Evolutionary conservation across 768 basidiomycete species (phyloP).

Genomic region (Rhizopogon roseolus): DNA sequence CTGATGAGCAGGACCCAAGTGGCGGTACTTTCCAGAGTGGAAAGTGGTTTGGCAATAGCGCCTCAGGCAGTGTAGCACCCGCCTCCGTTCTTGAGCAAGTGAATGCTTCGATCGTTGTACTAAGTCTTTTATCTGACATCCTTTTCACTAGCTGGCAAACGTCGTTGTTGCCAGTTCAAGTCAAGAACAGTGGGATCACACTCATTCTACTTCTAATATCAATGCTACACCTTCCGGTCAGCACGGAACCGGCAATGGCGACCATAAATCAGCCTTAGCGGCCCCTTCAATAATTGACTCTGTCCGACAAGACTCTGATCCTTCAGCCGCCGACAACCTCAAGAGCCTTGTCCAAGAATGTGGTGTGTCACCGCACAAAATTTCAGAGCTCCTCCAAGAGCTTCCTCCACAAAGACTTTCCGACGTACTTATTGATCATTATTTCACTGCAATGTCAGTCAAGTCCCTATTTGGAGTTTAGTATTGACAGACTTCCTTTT

Average conservation of each 20-base stretch:
- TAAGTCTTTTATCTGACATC: conserved; percentile 16
- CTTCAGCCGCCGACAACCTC: conserved; percentile 73
- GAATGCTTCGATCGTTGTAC: conserved; percentile 20
- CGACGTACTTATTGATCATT: conserved; percentile 78
- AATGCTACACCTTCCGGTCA: conserved; percentile 8
- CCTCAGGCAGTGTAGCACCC: conserved; percentile 78
- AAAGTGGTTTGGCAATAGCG: conserved; percentile 82
- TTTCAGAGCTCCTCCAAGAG: conserved; percentile 85
- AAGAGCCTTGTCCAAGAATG: conserved; percentile 88
- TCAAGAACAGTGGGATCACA: conserved; percentile 22
- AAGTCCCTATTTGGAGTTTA: conserved; percentile 1
- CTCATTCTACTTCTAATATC: conserved; percentile 10
- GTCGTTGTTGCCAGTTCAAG: conserved; percentile 41
- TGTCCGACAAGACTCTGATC: conserved; percentile 37
- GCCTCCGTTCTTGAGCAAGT: conserved; percentile 79
- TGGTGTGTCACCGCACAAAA: conserved; percentile 86
- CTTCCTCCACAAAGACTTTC: conserved; percentile 75
- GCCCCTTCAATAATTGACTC: conserved; percentile 33
- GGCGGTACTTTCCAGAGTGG: conserved; percentile 79
- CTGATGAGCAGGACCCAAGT: conserved; percentile 72
- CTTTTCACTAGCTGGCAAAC: conserved; percentile 42
- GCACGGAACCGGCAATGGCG: conserved; percentile 21
- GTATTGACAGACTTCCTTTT: background rate
- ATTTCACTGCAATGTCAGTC: conserved; percentile 67
- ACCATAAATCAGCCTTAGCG: conserved; percentile 22